These are phyloP conservation scores for Botryotinia globosa DNA, from an alignment of 2,329 filamentous ascomycete genomes.

Conservation along the genomic window DNA sequence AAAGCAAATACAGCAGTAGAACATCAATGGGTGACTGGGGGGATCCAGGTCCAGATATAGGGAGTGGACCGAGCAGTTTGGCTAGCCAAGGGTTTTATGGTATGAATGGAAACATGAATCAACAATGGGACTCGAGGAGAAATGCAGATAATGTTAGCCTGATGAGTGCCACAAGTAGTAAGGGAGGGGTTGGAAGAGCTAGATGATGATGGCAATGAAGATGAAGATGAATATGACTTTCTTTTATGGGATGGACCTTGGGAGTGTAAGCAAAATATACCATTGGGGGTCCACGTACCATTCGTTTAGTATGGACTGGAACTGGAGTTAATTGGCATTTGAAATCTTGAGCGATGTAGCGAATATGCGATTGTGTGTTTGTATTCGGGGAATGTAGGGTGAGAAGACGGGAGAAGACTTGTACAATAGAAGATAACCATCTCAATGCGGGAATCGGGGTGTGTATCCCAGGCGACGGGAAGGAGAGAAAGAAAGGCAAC, in stretches of 20 bases:
- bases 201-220: slow-evolving; percentile 22
- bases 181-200: slow-evolving; percentile 32
- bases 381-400: background rate
- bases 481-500: background rate
- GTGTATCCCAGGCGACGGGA: background rate
- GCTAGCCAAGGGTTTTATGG: slow-evolving; percentile 14
- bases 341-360: slow-evolving; percentile 1
- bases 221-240: slow-evolving; percentile 16
- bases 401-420: background rate
- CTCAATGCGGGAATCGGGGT: background rate
- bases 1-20: slow-evolving; percentile 34
- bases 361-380: background rate
- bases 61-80: slow-evolving; percentile 28
- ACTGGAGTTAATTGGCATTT: slow-evolving; percentile 12
- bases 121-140: slow-evolving; percentile 21
- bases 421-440: background rate
- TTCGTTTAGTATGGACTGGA: slow-evolving; percentile 17
- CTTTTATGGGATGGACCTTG: slow-evolving; percentile 12
- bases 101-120: slow-evolving; percentile 13
- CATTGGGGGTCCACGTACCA: slow-evolving; percentile 10
- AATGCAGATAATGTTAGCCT: slow-evolving; percentile 27
- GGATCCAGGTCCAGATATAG: slow-evolving; percentile 55
- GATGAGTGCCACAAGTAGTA: slow-evolving; percentile 26
- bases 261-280: slow-evolving; percentile 19
- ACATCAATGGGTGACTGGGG: slow-evolving; percentile 44